Percentiles rank a stretch among this genome's conserved stretches.
Conservation (phyloP, 331 rosid species). For the Dryas integrifolia region DNA sequence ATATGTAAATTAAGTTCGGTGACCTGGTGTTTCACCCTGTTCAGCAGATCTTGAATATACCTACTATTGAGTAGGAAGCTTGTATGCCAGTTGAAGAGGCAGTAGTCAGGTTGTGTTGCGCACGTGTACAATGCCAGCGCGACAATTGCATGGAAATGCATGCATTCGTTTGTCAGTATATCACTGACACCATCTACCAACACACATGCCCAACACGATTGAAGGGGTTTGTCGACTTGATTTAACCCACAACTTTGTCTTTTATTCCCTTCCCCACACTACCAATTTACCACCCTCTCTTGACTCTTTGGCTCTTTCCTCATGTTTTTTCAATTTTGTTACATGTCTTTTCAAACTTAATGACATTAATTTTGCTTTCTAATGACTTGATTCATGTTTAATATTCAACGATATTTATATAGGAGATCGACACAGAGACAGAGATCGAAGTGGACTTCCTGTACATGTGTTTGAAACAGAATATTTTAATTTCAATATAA, state of each 20-base stretch:
- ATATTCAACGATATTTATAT: no score
- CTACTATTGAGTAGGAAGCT: no score
- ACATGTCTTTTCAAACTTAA: no score
- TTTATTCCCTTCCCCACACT: slow-evolving; percentile 21
- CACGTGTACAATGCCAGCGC: slow-evolving; percentile 46
- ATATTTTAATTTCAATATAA: no score
- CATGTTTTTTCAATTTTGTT: background rate
- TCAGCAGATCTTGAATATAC: background rate
- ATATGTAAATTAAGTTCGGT: background rate
- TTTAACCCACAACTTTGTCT: slow-evolving; percentile 61
- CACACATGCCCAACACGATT: slow-evolving; percentile 80
- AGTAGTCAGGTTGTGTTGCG: slow-evolving; percentile 19
- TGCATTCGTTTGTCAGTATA: slow-evolving; percentile 64
- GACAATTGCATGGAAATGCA: slow-evolving; percentile 88
- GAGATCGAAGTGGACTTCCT: background rate
- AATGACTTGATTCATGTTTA: background rate
- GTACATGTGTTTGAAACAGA: no score
- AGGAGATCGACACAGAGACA: no score
- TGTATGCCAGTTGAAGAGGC: no score
- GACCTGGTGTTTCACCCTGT: slow-evolving; percentile 4
- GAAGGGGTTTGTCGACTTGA: slow-evolving; percentile 53
- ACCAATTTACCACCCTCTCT: background rate
- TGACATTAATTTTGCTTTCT: background rate
- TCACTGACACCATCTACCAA: slow-evolving; percentile 62
- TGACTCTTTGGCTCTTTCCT: slow-evolving; percentile 6